phyloP scores from a whole-genome alignment of 768 basidiomycete genomes.

The Termitomyces sp. region DNA sequence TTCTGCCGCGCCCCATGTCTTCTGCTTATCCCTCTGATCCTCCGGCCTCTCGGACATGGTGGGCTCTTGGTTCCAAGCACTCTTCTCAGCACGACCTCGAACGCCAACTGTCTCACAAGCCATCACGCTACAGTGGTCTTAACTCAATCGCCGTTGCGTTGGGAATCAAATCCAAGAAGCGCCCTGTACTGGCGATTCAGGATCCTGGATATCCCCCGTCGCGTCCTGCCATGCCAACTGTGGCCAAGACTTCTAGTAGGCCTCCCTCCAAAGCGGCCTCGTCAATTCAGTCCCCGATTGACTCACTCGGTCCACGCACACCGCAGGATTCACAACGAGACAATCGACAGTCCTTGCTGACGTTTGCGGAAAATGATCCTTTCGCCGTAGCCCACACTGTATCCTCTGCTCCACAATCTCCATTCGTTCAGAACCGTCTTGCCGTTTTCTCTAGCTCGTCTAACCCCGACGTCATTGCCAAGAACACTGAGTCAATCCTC shows the following conservation, averaged over 20 bases:
- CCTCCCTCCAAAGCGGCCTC: slow-evolving; percentile 52
- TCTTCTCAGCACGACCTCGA: slow-evolving; percentile 22
- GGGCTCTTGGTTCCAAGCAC: slow-evolving; percentile 32
- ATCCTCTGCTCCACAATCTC: slow-evolving; percentile 31
- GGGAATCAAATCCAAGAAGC: slow-evolving; percentile 61
- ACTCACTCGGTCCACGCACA: slow-evolving; percentile 49
- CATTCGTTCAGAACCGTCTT: slow-evolving; percentile 40
- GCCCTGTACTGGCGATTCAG: slow-evolving; percentile 45
- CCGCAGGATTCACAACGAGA: slow-evolving; percentile 43
- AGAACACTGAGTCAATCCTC: slow-evolving; percentile 29
- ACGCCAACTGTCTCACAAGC: slow-evolving; percentile 24
- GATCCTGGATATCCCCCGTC: slow-evolving; percentile 31
- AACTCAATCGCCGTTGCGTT: slow-evolving; percentile 56
- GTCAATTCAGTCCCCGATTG: slow-evolving; percentile 49
- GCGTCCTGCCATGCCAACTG: slow-evolving; percentile 17
- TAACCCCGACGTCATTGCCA: slow-evolving; percentile 35
- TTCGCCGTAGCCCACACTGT: slow-evolving; percentile 47
- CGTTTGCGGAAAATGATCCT: slow-evolving; percentile 60
- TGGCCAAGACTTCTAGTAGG: slow-evolving; percentile 25
- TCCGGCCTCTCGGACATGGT: slow-evolving; percentile 36
- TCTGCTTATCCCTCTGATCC: slow-evolving; percentile 27
- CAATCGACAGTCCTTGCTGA: slow-evolving; percentile 48
- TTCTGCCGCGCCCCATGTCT: slow-evolving; percentile 21
- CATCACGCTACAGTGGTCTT: slow-evolving; percentile 23
- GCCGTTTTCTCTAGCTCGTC: slow-evolving; percentile 53